phyloP scores from a whole-genome alignment of 2,329 filamentous ascomycete species.

The Diaporthe sp. region DNA sequence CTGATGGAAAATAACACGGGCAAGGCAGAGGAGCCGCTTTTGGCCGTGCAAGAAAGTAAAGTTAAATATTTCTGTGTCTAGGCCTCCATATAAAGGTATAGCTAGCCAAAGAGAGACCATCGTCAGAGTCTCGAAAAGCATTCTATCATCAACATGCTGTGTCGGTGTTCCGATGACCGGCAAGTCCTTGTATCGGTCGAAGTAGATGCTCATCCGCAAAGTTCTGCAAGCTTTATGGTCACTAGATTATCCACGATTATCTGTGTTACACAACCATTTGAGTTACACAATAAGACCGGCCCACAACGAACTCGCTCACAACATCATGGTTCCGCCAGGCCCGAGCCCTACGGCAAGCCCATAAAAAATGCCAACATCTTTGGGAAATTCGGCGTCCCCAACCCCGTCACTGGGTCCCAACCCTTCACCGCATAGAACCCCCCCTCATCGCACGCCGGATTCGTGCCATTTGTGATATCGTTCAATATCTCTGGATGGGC shows the following conservation, averaged over 20 bases:
- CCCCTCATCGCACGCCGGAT: constrained; percentile 48
- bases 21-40: no score
- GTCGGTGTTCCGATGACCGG: no score
- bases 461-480: constrained; percentile 47
- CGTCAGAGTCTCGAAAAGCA: no score
- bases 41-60: no score
- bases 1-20: no score
- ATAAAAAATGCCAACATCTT: constrained; percentile 34
- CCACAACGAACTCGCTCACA: neutral
- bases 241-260: neutral
- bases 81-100: no score
- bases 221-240: no score
- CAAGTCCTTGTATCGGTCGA: no score
- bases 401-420: constrained; percentile 47
- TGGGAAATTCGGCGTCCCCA: constrained; percentile 43
- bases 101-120: no score
- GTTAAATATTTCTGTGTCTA: no score
- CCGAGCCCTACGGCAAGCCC: constrained; percentile 21
- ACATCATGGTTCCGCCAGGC: neutral
- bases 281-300: neutral
- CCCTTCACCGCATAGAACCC: constrained; percentile 48
- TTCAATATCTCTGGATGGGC: constrained; percentile 49
- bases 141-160: no score
- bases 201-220: no score
- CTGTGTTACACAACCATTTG: neutral